phyloP scores from a whole-genome alignment of 2,329 filamentous ascomycete genomes.

The Amphichorda felina region DNA sequence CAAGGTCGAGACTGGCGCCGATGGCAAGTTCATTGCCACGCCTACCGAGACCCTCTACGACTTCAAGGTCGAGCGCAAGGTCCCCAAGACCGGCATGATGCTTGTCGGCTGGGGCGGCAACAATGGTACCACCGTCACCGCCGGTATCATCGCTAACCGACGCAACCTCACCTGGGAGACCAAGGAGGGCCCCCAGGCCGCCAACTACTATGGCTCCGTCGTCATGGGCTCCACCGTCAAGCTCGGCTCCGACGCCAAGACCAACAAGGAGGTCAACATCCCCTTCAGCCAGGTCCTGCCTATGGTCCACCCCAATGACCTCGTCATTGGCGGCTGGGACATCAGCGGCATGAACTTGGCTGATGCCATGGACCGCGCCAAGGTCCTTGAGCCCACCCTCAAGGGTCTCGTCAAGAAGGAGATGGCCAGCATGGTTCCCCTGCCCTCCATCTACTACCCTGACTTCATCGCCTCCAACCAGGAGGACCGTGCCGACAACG shows the following conservation, averaged over 20 bases:
- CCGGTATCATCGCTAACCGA: conserved; percentile 93
- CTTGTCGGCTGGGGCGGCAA: conserved; percentile 96
- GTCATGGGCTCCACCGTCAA: conserved; percentile 97
- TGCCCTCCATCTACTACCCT: conserved; percentile 95
- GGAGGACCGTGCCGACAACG: conserved; percentile 88
- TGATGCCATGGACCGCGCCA: conserved; percentile 87
- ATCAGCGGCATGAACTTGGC: conserved; percentile 86
- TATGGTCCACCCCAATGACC: conserved; percentile 94
- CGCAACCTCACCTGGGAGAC: conserved; percentile 83
- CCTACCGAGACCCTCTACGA: conserved; percentile 87
- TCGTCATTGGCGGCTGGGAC: conserved; percentile 94
- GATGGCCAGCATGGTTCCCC: conserved; percentile 76
- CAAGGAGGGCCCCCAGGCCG: conserved; percentile 69
- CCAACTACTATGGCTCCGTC: conserved; percentile 98
- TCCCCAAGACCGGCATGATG: conserved; percentile 94
- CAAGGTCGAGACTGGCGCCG: conserved; percentile 55
- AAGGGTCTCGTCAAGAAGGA: conserved; percentile 87
- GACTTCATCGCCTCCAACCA: conserved; percentile 99
- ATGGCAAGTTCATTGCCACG: conserved; percentile 70
- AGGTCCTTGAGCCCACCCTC: conserved; percentile 88
- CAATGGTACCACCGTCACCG: conserved; percentile 95
- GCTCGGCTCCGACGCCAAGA: conserved; percentile 78
- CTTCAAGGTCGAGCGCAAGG: conserved; percentile 92
- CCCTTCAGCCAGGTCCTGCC: conserved; percentile 90
- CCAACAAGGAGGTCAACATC: conserved; percentile 84